phyloP scores from a whole-genome alignment of 176 grass and related monocot species.

The Oryza longistaminata region DNA sequence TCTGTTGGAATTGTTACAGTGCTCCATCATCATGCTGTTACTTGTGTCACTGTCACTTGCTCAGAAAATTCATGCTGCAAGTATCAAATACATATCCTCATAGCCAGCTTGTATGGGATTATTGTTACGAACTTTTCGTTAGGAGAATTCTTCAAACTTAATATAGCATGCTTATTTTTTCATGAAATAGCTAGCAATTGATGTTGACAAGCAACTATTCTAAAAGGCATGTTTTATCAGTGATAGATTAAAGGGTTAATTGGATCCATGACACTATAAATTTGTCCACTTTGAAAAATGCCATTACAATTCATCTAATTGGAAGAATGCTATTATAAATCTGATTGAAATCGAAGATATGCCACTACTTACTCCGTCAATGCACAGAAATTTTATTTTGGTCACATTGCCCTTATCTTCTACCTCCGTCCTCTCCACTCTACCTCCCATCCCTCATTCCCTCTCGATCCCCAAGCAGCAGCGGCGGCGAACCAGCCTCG shows the following conservation, averaged over 20 bases:
- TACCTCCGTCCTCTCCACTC: too few relatives aligned
- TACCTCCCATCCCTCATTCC: too few relatives aligned
- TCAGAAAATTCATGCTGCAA: constrained; percentile 29
- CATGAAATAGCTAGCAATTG: neutral
- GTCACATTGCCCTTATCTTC: too few relatives aligned
- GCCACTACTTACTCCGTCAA: too few relatives aligned
- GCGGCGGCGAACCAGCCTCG: too few relatives aligned
- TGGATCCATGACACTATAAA: too few relatives aligned
- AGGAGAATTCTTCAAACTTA: neutral
- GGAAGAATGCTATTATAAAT: too few relatives aligned
- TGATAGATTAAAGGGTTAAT: neutral
- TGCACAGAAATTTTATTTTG: too few relatives aligned
- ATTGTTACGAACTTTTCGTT: neutral
- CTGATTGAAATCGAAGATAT: too few relatives aligned
- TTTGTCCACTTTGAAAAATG: too few relatives aligned
- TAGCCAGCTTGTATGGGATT: constrained; percentile 26
- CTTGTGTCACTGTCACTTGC: neutral
- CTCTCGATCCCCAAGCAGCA: too few relatives aligned
- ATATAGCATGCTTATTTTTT: neutral
- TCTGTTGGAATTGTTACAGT: constrained; percentile 4
- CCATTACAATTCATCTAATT: too few relatives aligned
- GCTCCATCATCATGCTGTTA: constrained; percentile 25
- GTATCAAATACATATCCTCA: constrained; percentile 13
- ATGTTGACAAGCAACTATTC: neutral
- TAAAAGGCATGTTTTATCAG: neutral